Base-by-base conservation (phyloP, 2,329 filamentous ascomycete genomes). In the Aspergillus fumigatus region DNA sequence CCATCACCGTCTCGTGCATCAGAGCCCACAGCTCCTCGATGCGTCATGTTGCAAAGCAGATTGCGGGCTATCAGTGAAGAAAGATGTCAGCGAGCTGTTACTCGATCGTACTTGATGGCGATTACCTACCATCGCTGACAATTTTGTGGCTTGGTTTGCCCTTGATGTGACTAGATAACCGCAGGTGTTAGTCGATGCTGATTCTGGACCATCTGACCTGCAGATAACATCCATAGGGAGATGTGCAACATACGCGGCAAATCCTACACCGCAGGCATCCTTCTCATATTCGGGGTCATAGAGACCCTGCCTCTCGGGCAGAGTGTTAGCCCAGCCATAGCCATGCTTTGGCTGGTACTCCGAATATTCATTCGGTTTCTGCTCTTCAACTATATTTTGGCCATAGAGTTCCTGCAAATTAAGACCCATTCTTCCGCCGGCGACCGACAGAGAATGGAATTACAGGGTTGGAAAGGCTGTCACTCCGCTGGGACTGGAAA, bases 21-120 rank as follows among this genome's bases (percentile, higher is more conserved):
- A 59, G 94, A 97, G 67, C 94, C 94, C 68, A 97, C 93, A 62
- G 94, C 94, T 82, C 94, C 94, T 75, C 94, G 89, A 82, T 99
- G 94, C 82, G 94, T 97, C 94, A 99, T 99, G 84, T 99, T 97
- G 84, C 94, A 99, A 62, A 99, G 87, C 60, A 99, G 83, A 77
- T 92, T 96, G 65, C 90, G 89, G 65, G 92, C 90, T 94, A 67
- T 48, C 59, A 32, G 62, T 40, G 11, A 50, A 47, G 8, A 56
- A 61, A 57, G 73, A 80, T 65, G 78, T 73, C 57, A 51, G 41
- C 10, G 48, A 49, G 48, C 6, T 41, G 5, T 52, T 26, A 23
- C 11, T 14, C 11, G 3, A 19, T 8, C 19, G 10, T 43, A 19
- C 21, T 23, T 14, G 5, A 11, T 11, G 23, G 23, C n/a, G 14